A percentile compares a stretch with the other conserved stretches of the same genome.
These are phyloP conservation scores for Pseudogymnoascus sp. DNA, from an alignment of 2,329 filamentous ascomycete species.

Conservation along the genomic window DNA sequence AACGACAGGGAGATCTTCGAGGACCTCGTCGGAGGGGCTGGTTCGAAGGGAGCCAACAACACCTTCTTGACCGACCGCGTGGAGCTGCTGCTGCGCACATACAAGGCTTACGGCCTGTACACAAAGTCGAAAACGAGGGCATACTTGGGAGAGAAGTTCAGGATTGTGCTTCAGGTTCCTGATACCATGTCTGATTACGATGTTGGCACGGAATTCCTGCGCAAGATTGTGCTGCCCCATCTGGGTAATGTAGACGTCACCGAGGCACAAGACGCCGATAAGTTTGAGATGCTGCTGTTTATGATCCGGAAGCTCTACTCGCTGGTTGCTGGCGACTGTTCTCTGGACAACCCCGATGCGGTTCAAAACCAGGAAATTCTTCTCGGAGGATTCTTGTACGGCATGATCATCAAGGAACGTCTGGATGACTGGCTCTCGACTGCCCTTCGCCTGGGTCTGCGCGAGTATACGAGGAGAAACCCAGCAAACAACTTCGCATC, in stretches of 20 bases:
- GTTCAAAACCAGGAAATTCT: conserved; percentile 94
- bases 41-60: conserved; percentile 71
- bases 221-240: conserved; percentile 85
- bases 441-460: conserved; percentile 43
- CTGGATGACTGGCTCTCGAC: conserved; percentile 77
- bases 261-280: conserved; percentile 77
- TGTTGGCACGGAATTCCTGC: conserved; percentile 82
- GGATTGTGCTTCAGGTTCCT: conserved; percentile 75
- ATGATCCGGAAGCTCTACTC: conserved; percentile 96
- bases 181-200: conserved; percentile 82
- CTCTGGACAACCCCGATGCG: conserved; percentile 92
- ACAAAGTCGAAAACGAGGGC: conserved; percentile 73
- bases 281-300: conserved; percentile 88
- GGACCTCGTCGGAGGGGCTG: conserved; percentile 71
- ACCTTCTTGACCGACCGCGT: conserved; percentile 94
- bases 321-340: conserved; percentile 84
- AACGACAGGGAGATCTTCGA: conserved; percentile 96
- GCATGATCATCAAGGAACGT: conserved; percentile 90
- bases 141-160: conserved; percentile 86
- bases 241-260: conserved; percentile 80
- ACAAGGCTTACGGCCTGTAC: conserved; percentile 84
- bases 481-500: conserved; percentile 68
- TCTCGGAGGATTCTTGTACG: conserved; percentile 86
- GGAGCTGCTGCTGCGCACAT: conserved; percentile 83
- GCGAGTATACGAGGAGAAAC: conserved; percentile 50